phyloP scores from a whole-genome alignment of 2,329 filamentous ascomycete species.

The Microcyclospora tardicrescens region DNA sequence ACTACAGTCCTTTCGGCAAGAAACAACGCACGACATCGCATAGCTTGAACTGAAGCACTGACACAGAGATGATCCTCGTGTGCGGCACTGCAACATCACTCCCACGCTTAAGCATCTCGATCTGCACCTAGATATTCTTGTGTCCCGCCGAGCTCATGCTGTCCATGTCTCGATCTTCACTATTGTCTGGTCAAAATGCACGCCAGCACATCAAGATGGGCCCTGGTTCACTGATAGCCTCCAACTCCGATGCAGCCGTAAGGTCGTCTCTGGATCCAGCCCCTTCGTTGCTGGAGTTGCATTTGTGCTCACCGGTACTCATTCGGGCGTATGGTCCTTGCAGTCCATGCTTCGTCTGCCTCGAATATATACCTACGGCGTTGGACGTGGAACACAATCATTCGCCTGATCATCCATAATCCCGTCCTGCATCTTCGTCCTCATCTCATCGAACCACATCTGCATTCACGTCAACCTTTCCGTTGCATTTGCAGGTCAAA shows the following conservation, averaged over 20 bases:
- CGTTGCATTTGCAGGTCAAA: neutral
- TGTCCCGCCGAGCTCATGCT: slow-evolving; percentile 19
- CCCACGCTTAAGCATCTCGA: slow-evolving; percentile 8
- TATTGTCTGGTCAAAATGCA: slow-evolving; percentile 66
- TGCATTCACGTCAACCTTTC: neutral
- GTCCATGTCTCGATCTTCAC: slow-evolving; percentile 21
- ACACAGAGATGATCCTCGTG: no score
- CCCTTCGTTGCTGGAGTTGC: neutral
- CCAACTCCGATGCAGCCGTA: slow-evolving; percentile 1
- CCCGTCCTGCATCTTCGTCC: neutral
- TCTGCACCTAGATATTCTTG: slow-evolving; percentile 20
- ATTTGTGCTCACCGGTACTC: slow-evolving; percentile 16
- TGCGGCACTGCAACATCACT: no score
- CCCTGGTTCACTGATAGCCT: slow-evolving; percentile 23
- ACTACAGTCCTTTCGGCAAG: no score
- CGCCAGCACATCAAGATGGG: slow-evolving; percentile 75
- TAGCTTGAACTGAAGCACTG: no score
- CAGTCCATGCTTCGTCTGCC: slow-evolving; percentile 8
- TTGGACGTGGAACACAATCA: neutral
- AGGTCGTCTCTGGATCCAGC: slow-evolving; percentile 1
- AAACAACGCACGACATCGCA: no score
- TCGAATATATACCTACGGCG: slow-evolving; percentile 2
- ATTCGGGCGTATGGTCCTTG: slow-evolving; percentile 12
- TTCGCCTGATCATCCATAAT: neutral
- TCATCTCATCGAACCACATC: neutral